Evolutionary conservation across 106 monocot species (phyloP).

Genomic region (Agapanthus africanus): DNA sequence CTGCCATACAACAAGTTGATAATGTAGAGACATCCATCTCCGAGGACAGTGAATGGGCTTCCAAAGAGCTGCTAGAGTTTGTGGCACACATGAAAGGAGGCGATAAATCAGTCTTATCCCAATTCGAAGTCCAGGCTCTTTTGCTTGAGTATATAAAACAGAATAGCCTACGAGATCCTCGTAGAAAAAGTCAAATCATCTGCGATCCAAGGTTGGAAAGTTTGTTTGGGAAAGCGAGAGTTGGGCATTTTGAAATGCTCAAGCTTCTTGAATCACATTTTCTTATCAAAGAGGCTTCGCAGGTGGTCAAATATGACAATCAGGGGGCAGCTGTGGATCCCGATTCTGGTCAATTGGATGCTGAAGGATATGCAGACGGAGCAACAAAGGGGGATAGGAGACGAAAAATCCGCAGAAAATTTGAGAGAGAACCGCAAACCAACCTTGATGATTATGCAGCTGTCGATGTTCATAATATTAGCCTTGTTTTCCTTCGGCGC

Average conservation of each 20-base stretch:
- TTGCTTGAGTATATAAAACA: slow-evolving; percentile 86
- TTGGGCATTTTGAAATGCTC: slow-evolving; percentile 90
- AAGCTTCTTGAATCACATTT: slow-evolving; percentile 92
- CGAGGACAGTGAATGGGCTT: slow-evolving; percentile 62
- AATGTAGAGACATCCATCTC: slow-evolving; percentile 15
- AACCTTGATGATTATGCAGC: slow-evolving; percentile 93
- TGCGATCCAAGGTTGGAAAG: slow-evolving; percentile 75
- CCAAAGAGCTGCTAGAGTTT: slow-evolving; percentile 76
- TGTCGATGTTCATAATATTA: slow-evolving; percentile 86
- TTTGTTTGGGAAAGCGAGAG: slow-evolving; percentile 78
- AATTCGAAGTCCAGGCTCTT: slow-evolving; percentile 86
- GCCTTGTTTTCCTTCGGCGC: slow-evolving; percentile 70
- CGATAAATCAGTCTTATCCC: slow-evolving; percentile 58
- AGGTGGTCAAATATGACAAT: slow-evolving; percentile 33
- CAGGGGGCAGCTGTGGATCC: slow-evolving; percentile 32
- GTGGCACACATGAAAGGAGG: slow-evolving; percentile 74
- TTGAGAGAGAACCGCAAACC: slow-evolving; percentile 30
- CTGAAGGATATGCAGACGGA: slow-evolving; percentile 47
- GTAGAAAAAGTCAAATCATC: slow-evolving; percentile 92
- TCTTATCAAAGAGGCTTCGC: slow-evolving; percentile 63
- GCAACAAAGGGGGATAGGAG: slow-evolving; percentile 40
- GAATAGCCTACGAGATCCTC: slow-evolving; percentile 88
- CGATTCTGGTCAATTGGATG: slow-evolving; percentile 57
- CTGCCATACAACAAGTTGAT: slow-evolving; percentile 5
- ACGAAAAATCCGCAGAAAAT: slow-evolving; percentile 57